Base-by-base conservation (phyloP, 1,284 basidiomycete genomes). In the Fomitopsis palustris region DNA sequence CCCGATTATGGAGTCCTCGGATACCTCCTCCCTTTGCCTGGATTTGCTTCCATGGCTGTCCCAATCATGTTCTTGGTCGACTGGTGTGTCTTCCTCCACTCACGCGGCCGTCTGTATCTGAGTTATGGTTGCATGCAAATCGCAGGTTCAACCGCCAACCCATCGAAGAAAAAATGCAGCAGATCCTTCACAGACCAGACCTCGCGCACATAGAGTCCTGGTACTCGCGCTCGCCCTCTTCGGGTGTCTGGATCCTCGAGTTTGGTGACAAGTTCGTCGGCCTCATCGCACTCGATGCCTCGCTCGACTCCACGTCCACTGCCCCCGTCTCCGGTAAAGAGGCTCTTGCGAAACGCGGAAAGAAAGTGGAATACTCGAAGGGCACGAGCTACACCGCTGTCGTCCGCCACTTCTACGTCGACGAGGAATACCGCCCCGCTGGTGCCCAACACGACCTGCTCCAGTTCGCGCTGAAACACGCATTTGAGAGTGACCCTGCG, bases 381-480 rank as follows among this genome's bases (percentile, higher is more conserved):
- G 74, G 75, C 47, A 78, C 78, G 17, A 75, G 81, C 10, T 67
- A 72, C 29, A 76, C 77, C 16, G 89, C 86, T 9, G 77, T 80
- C n/a, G 86, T 94, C 61, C 84, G 90, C 29, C 92, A 93, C 70
- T 85, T 93, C 69, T 87, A 83, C 65, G 82, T 92, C 41, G 86
- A 90, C 54, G 83, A 86, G 58, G 78, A 75, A 6, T 90, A 84
- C 67, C 81, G 89, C 45, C 65, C 65, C 6, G 74, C 80, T 14
- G 77, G 77, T 5, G 78, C 90, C 41, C 88, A 90, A 65, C 75
- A 82, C 16, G 91, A 93, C 69, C 73, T 94, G 25, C 73, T 93
- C 14, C 66, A 76, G 21, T 77, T 83, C 64, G 88, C 86, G 0
- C 70, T 87, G 14, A 73, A 78, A 42, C 77, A 81, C 61, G 83